Percentiles rank a stretch among this genome's conserved stretches.
Conservation (phyloP, 2,329 filamentous ascomycete genomes). For the Chaetomium sp. region DNA sequence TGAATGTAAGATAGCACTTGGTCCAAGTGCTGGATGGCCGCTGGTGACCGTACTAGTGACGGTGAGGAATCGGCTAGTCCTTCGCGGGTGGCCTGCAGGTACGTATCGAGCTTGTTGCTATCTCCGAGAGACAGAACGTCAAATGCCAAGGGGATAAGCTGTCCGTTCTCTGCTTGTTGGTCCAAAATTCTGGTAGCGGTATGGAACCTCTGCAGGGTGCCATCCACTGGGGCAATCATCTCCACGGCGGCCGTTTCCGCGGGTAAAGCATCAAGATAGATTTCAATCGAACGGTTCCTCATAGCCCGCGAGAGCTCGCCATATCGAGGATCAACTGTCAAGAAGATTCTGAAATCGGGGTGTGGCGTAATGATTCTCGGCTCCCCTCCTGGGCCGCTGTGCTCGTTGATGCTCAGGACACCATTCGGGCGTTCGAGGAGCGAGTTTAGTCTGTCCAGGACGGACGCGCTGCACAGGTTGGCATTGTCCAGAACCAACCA, state of each 20-base stretch:
- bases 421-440: conserved; percentile 83
- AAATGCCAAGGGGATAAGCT: conserved; percentile 45
- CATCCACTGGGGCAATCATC: conserved; percentile 53
- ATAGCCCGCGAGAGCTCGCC: conserved; percentile 95
- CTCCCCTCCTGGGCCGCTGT: conserved; percentile 79
- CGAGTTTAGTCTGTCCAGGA: conserved; percentile 92
- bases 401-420: conserved; percentile 87
- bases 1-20: conserved; percentile 34
- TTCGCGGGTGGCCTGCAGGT: conserved; percentile 27
- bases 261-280: conserved; percentile 65
- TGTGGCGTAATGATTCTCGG: conserved; percentile 81
- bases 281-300: conserved; percentile 91
- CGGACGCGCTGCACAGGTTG: conserved; percentile 92
- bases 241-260: conserved; percentile 41
- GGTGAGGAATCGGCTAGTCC: conserved; percentile 19
- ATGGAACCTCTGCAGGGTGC: conserved; percentile 52
- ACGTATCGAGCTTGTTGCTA: conserved; percentile 43
- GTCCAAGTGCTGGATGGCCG: conserved; percentile 26
- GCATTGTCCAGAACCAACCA: conserved; percentile 98
- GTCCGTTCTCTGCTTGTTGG: conserved; percentile 37
- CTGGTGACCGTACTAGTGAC: conserved; percentile 26
- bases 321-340: conserved; percentile 89
- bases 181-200: conserved; percentile 41
- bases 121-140: conserved; percentile 54
- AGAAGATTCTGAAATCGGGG: conserved; percentile 84